Evolutionary conservation across 306 rosid genomes (phyloP), one percentile per base, ranked within the genome.

Genomic region (Macrotyloma uniflorum): DNA sequence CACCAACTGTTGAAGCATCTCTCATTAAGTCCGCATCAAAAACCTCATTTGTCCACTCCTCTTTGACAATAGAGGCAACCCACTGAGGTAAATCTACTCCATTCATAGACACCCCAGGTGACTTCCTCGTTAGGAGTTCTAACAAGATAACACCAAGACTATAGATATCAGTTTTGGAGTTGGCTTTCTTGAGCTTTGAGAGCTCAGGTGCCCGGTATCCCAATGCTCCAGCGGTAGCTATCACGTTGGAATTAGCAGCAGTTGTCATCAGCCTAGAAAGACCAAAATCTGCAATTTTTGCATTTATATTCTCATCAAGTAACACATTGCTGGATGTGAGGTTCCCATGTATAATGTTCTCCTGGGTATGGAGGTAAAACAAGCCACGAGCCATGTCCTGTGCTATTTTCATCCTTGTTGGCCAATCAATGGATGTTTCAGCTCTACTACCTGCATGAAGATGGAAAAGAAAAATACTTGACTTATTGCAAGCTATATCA

Each of bases 1-100:
- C 95, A 0, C 88, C 88, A 50, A 90, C 81, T 0, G 73, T 74
- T 19, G 90, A 74, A 1, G 88, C 82, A 49, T 90, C 91, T 85
- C 88, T 90, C 95, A 88, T 90, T 82, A 92, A 78, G 71, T 90
- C 97, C 35, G 86, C 72, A 59, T 92, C 95, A 23, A 92, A 92
- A 11, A 90, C 95, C 83, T 92, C 93, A 57, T 88, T 90, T 2
- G 93, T 92, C 95, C 95, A 88, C 85, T 90, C 95, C 81, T 88
- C 95, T 78, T 92, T 92, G 19, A 92, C 97, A 35, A 85, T 86
- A 23, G 97, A 90, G 8, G 97, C 97, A 61, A 90, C 93, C 97
- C 97, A 92, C 65, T 84, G 91, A 32, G 97, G 97, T 45, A 92
- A 85, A 75, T 90, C 90, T 43, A 84, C 40, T 22, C 94, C 95